A percentile compares a stretch with the other conserved stretches of the same genome.
Evolutionary conservation across 169 alveolate genomes (phyloP).

Genomic region (Plasmodium berghei): DNA sequence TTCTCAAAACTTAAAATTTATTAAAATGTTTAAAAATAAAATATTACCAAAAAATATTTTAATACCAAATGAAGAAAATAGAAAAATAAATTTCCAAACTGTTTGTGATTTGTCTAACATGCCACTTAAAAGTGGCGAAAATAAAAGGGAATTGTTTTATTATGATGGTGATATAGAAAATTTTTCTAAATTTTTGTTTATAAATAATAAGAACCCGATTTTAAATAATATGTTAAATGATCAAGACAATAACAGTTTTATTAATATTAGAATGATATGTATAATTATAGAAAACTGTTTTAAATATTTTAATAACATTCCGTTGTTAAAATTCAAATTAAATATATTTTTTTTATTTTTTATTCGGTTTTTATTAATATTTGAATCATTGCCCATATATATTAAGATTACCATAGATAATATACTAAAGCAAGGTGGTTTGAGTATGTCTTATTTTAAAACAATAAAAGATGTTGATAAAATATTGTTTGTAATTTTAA

Average conservation of each 20-base stretch:
- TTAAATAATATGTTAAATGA: conserved; percentile 26
- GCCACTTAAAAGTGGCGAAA: neutral
- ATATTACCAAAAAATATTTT: neutral
- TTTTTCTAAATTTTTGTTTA: conserved; percentile 15
- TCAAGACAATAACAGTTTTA: conserved; percentile 21
- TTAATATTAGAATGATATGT: conserved; percentile 56
- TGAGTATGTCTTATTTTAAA: conserved; percentile 3
- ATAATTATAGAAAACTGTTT: conserved; percentile 41
- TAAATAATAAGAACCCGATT: conserved; percentile 43
- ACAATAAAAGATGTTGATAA: conserved; percentile 27
- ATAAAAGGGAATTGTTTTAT: neutral
- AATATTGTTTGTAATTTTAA: conserved; percentile 14
- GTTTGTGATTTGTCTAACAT: neutral
- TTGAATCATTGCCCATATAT: conserved; percentile 50
- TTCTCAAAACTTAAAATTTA: conserved; percentile 4
- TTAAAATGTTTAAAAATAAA: neutral
- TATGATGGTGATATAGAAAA: conserved; percentile 4
- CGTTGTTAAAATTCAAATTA: conserved; percentile 22
- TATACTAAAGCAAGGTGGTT: neutral
- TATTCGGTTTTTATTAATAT: conserved; percentile 26
- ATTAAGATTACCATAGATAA: conserved; percentile 1
- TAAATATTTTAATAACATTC: conserved; percentile 29
- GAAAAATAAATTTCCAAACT: neutral
- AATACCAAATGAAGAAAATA: neutral
- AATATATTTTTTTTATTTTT: conserved; percentile 34